Evolutionary conservation across 2,329 filamentous ascomycete genomes (phyloP).

Genomic region (Verticillium longisporum): DNA sequence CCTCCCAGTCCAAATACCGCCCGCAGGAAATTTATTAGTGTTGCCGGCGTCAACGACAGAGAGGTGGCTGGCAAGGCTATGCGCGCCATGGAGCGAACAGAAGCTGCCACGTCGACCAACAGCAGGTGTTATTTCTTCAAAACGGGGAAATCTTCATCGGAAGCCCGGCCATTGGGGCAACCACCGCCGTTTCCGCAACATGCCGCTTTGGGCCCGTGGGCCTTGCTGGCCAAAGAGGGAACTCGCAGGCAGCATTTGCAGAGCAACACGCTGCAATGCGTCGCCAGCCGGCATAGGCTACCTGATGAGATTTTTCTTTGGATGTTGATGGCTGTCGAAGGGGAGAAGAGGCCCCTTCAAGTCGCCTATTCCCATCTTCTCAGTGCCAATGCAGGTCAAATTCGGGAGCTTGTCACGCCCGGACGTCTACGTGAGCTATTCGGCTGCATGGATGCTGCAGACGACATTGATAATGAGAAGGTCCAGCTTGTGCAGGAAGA

Average conservation of each 20-base stretch:
- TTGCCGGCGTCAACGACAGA: slow-evolving; percentile 22
- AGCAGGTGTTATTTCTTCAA: slow-evolving; percentile 46
- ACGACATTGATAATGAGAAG: slow-evolving; percentile 29
- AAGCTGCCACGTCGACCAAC: slow-evolving; percentile 25
- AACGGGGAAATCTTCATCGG: slow-evolving; percentile 19
- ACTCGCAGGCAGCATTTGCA: slow-evolving; percentile 52
- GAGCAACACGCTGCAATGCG: slow-evolving; percentile 53
- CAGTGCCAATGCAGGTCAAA: not conserved
- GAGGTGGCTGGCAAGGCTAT: slow-evolving; percentile 38
- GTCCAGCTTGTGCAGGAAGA: slow-evolving; percentile 17
- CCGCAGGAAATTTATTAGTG: slow-evolving; percentile 10
- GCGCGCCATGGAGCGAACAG: slow-evolving; percentile 44
- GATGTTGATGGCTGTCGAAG: slow-evolving; percentile 54
- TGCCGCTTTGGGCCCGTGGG: slow-evolving; percentile 34
- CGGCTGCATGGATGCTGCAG: slow-evolving; percentile 46
- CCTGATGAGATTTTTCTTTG: slow-evolving; percentile 61
- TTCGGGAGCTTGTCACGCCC: slow-evolving; percentile 19
- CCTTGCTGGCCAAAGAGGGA: slow-evolving; percentile 38
- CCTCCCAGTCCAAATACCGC: slow-evolving; percentile 5
- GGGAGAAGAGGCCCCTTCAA: slow-evolving; percentile 42
- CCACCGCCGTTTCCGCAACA: slow-evolving; percentile 27
- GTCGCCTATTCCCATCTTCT: slow-evolving; percentile 57
- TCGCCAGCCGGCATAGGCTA: slow-evolving; percentile 31
- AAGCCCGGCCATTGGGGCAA: slow-evolving; percentile 2
- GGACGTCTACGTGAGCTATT: slow-evolving; percentile 48